These are phyloP conservation scores for Podaxis sp. DNA, from an alignment of 768 basidiomycete genomes.

Conservation along the genomic window DNA sequence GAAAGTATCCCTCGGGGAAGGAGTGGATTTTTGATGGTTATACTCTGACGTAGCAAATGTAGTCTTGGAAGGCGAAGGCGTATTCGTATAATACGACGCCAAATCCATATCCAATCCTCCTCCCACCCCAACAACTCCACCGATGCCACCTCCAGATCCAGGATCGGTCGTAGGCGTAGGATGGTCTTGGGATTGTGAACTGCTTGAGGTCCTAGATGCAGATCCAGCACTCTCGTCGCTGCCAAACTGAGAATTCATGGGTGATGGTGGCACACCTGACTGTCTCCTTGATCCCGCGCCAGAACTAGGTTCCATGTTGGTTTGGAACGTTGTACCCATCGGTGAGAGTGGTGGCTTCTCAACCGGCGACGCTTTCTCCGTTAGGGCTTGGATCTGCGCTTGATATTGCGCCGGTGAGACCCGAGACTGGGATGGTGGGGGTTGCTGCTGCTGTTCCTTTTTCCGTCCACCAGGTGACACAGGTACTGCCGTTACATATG, in stretches of 20 bases:
- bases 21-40: slow-evolving; percentile 19
- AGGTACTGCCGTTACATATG: slow-evolving; percentile 38
- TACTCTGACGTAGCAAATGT: slow-evolving; percentile 22
- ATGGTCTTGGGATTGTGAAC: slow-evolving; percentile 39
- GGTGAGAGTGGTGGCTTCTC: slow-evolving; percentile 13
- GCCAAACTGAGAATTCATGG: slow-evolving; percentile 49
- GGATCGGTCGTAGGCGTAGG: slow-evolving; percentile 37
- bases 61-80: slow-evolving; percentile 26
- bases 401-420: not conserved
- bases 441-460: slow-evolving; percentile 14
- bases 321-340: not conserved
- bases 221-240: slow-evolving; percentile 42
- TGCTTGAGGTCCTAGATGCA: slow-evolving; percentile 39
- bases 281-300: slow-evolving; percentile 9
- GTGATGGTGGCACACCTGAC: slow-evolving; percentile 39
- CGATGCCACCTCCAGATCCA: not conserved
- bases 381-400: not conserved
- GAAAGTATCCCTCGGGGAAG: slow-evolving; percentile 37
- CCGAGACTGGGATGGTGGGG: slow-evolving; percentile 8
- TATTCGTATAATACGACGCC: slow-evolving; percentile 11
- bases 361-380: not conserved
- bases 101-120: not conserved
- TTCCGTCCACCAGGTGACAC: slow-evolving; percentile 10
- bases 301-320: not conserved
- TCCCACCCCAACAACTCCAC: not conserved